A percentile compares a stretch with the other conserved stretches of the same genome.
Evolutionary conservation across 768 basidiomycete species (phyloP).

Genomic region (Auriscalpium orientale): DNA sequence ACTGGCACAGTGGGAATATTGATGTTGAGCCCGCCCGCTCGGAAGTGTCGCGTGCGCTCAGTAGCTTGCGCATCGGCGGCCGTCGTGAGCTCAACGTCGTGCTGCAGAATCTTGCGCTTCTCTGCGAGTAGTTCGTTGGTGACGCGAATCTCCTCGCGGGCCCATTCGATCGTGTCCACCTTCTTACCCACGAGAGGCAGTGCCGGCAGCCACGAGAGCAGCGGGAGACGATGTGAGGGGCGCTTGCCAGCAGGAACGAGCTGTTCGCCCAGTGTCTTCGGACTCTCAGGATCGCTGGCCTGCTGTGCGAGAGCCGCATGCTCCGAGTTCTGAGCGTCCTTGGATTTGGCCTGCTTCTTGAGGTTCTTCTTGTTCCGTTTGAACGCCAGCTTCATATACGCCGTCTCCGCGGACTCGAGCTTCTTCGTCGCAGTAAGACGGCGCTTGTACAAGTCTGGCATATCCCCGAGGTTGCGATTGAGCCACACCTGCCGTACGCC

Average conservation of each 20-base stretch:
- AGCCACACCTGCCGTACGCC: conserved; percentile 91
- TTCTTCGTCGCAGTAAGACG: conserved; percentile 65
- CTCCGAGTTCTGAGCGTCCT: background rate
- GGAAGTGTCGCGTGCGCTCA: conserved; percentile 11
- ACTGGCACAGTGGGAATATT: conserved; percentile 5
- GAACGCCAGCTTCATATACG: conserved; percentile 64
- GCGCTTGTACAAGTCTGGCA: conserved; percentile 77
- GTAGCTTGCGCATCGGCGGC: conserved; percentile 14
- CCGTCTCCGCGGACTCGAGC: conserved; percentile 82
- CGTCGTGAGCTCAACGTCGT: conserved; percentile 20
- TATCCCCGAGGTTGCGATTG: conserved; percentile 79
- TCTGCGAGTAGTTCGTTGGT: conserved; percentile 18
- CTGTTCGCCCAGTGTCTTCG: conserved; percentile 21
- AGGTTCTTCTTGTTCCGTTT: conserved; percentile 56
- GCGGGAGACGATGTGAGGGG: conserved; percentile 67
- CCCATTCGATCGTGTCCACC: conserved; percentile 93
- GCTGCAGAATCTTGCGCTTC: conserved; percentile 21
- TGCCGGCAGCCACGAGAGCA: conserved; percentile 40
- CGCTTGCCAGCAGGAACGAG: conserved; percentile 67
- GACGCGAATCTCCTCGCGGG: conserved; percentile 62
- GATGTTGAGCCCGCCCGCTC: conserved; percentile 19
- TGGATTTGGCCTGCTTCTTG: conserved; percentile 36
- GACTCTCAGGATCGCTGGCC: conserved; percentile 23
- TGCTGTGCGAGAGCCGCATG: background rate
- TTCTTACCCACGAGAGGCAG: conserved; percentile 73